Evolutionary conservation across 2,329 filamentous ascomycete species (phyloP), one percentile per base, ranked within the genome.

Genomic region (Coniochaeta ligniaria): DNA sequence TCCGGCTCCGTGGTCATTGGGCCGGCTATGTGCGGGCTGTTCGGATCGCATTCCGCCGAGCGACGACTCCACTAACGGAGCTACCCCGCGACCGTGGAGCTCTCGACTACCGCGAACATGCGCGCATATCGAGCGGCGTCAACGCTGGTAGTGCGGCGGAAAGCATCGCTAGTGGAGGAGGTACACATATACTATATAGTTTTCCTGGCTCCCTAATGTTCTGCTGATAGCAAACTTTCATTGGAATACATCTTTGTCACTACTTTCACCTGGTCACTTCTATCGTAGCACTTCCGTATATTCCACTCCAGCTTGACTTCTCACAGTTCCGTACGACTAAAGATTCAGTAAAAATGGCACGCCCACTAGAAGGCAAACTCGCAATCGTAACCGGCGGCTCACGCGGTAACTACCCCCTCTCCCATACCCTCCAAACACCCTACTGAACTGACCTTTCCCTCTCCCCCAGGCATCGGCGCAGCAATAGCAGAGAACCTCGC

Each of bases 341-440:
- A 24, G 20, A 22, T 17, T 12, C 4, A 12, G 8, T 2, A 58
- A 41, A 41, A 60, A 78, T 78, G 75, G 64, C 74, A 65, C 75
- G 73, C 43, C 69, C 74, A 57, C 77, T 89, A n/a, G 85, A 91
- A 70, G 89, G 89, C 66, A 92, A 92, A 73, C 79, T 93, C 58
- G 91, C 84, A 59, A 87, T 96, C 65, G 80, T 95, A 55, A 95
- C 91, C 1, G 91, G 91, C 60, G 89, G 86, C 62, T 92, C 90
- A 61, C 79, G 91, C 79, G 90, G 90, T 91, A 79, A 63, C 67
- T 41, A 24, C 26, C 26, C 62, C 14, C 22, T n/a, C 9, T n/a
- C 12, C 22, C 6, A 7, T 22, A 6, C 47, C 6, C 47, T 9
- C 24, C 31, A 31, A 45, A 57, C 17, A 17, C 14, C n/a, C 33